phyloP scores from a whole-genome alignment of 2,329 filamentous ascomycete species.

The Sarocladiaceae sp. region DNA sequence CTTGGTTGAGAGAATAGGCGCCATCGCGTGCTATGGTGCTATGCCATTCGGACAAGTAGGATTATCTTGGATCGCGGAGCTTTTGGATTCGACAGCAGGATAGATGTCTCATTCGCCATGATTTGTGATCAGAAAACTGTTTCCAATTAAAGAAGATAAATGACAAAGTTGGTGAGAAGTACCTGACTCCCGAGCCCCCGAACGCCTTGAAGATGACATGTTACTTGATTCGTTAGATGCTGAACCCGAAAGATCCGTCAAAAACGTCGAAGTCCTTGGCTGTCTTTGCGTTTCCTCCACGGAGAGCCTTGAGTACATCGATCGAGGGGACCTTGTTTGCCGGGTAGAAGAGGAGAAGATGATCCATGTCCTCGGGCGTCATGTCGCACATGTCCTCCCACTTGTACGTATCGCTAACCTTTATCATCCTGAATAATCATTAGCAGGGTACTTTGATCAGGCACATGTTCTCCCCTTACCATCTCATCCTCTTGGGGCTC shows the following conservation, averaged over 20 bases:
- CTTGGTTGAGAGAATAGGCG: too few relatives aligned
- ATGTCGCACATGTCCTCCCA: conserved; percentile 80
- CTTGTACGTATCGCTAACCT: conserved; percentile 79
- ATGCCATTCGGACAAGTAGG: too few relatives aligned
- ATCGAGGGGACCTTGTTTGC: conserved; percentile 48
- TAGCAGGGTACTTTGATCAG: neutral
- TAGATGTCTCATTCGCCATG: too few relatives aligned
- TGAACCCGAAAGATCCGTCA: conserved; percentile 54
- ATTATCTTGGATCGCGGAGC: too few relatives aligned
- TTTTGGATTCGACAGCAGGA: too few relatives aligned
- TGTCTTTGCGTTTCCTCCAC: conserved; percentile 36
- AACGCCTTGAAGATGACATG: neutral
- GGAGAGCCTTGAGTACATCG: conserved; percentile 48
- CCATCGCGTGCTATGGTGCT: too few relatives aligned
- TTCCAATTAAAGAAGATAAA: too few relatives aligned
- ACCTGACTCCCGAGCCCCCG: neutral
- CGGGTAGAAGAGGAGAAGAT: conserved; percentile 69
- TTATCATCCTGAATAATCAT: conserved; percentile 65
- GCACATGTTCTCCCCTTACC: conserved; percentile 44
- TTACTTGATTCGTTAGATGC: conserved; percentile 32
- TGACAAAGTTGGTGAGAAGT: too few relatives aligned
- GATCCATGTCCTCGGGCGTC: conserved; percentile 77
- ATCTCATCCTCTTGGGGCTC: conserved; percentile 83
- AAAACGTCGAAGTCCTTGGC: conserved; percentile 46
- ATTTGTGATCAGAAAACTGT: too few relatives aligned